Evolutionary conservation across 176 grass and related monocot species (phyloP).

Genomic region (Avena insularis): DNA sequence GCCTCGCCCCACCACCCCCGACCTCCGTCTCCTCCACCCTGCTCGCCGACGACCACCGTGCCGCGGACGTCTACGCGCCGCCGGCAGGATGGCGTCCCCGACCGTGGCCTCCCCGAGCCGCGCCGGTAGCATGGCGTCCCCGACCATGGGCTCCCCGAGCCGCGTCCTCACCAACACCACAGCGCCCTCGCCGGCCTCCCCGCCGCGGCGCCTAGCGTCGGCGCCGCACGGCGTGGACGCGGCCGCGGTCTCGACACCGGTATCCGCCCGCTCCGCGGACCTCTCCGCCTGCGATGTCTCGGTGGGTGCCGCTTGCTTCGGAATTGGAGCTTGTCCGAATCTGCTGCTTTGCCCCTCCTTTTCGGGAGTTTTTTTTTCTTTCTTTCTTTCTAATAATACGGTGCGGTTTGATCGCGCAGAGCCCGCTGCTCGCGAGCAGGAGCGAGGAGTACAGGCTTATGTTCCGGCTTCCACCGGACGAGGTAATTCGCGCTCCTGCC

Average conservation of each 20-base stretch:
- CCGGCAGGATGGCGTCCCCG: constrained; percentile 40
- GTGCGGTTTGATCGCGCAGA: constrained; percentile 44
- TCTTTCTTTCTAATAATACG: neutral
- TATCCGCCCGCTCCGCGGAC: constrained; percentile 50
- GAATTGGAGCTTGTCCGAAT: constrained; percentile 33
- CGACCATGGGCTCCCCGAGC: constrained; percentile 41
- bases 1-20: constrained; percentile 13
- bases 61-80: neutral
- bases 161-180: constrained; percentile 35
- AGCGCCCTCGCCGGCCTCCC: constrained; percentile 48
- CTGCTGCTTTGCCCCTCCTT: neutral
- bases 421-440: constrained; percentile 56
- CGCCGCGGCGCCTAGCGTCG: constrained; percentile 49
- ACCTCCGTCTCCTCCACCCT: neutral
- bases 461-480: constrained; percentile 77
- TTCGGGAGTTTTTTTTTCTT: neutral
- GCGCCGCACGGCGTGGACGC: constrained; percentile 37
- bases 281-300: constrained; percentile 37
- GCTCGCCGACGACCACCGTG: neutral
- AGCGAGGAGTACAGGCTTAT: constrained; percentile 97
- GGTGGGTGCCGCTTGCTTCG: constrained; percentile 50
- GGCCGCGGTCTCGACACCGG: constrained; percentile 32
- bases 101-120: constrained; percentile 41
- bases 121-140: constrained; percentile 36
- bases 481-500: constrained; percentile 57